Percentiles rank a stretch among this genome's conserved stretches.
Conservation (phyloP, 768 basidiomycete genomes). For the Leccinum rimulosum region DNA sequence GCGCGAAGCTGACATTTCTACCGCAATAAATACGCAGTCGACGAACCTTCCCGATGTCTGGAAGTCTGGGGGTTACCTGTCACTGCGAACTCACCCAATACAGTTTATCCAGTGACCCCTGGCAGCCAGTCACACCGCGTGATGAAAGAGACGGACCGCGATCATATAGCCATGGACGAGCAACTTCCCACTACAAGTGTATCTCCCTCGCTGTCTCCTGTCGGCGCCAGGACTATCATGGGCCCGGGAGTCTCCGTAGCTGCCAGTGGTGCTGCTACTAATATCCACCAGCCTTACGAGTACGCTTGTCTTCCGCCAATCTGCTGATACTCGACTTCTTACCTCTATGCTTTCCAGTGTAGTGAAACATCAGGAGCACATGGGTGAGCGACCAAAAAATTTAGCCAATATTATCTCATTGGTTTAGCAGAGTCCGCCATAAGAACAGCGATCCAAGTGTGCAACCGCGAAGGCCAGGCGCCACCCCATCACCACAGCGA, state of each 20-base stretch:
- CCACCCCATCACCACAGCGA: slow-evolving; percentile 10
- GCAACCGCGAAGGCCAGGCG: not conserved
- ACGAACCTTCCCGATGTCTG: slow-evolving; percentile 26
- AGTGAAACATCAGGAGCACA: slow-evolving; percentile 36
- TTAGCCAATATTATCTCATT: not conserved
- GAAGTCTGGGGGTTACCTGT: slow-evolving; percentile 33
- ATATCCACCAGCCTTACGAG: not conserved
- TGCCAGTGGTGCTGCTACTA: too few relatives aligned
- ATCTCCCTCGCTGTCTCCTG: too few relatives aligned
- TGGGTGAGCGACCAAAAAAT: slow-evolving; percentile 28
- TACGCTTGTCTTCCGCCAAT: not conserved
- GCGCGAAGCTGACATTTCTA: slow-evolving; percentile 3
- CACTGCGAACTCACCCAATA: not conserved
- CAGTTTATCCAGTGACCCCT: too few relatives aligned
- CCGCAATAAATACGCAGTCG: slow-evolving; percentile 47
- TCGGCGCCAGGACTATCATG: too few relatives aligned
- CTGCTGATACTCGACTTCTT: slow-evolving; percentile 23
- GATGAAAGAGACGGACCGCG: too few relatives aligned
- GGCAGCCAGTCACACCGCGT: too few relatives aligned
- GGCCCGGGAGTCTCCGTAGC: too few relatives aligned
- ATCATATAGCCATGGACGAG: too few relatives aligned
- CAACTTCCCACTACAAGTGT: too few relatives aligned
- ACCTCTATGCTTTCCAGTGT: not conserved
- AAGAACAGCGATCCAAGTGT: not conserved
- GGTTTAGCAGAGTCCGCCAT: not conserved